phyloP scores from a whole-genome alignment of 345 rosid species.

The Citrus australasica region DNA sequence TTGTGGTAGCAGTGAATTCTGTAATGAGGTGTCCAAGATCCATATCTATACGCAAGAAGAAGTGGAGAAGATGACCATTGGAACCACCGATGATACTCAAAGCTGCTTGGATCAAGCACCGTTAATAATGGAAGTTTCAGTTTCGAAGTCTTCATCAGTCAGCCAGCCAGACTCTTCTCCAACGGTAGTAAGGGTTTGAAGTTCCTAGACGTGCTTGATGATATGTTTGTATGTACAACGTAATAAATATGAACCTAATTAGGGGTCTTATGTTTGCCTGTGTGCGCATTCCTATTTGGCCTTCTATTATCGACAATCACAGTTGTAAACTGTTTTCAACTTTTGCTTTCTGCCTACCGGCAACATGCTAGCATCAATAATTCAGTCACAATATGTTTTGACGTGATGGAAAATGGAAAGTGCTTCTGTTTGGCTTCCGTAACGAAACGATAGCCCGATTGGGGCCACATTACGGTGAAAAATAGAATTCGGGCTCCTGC shows the following conservation, averaged over 20 bases:
- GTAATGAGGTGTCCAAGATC: slow-evolving; percentile 76
- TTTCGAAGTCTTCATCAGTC: slow-evolving; percentile 85
- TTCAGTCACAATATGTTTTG: neutral
- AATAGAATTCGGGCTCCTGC: neutral
- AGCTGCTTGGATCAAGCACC: slow-evolving; percentile 91
- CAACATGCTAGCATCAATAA: neutral
- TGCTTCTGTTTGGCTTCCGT: neutral
- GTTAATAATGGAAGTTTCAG: slow-evolving; percentile 63
- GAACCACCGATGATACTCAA: slow-evolving; percentile 65
- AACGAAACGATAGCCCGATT: neutral
- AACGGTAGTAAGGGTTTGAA: slow-evolving; percentile 42
- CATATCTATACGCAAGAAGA: slow-evolving; percentile 83
- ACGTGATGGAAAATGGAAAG: neutral
- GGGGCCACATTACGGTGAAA: neutral
- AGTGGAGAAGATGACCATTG: slow-evolving; percentile 76
- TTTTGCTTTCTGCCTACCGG: neutral
- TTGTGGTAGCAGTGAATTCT: slow-evolving; percentile 62
- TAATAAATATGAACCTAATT: neutral
- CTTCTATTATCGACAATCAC: neutral
- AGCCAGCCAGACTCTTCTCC: slow-evolving; percentile 81
- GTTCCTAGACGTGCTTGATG: neutral
- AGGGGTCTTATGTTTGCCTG: neutral
- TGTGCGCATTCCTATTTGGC: neutral
- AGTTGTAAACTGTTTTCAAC: neutral
- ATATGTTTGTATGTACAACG: neutral